phyloP scores from a whole-genome alignment of 768 basidiomycete species.

The Gloeopeniophorella convolvens region DNA sequence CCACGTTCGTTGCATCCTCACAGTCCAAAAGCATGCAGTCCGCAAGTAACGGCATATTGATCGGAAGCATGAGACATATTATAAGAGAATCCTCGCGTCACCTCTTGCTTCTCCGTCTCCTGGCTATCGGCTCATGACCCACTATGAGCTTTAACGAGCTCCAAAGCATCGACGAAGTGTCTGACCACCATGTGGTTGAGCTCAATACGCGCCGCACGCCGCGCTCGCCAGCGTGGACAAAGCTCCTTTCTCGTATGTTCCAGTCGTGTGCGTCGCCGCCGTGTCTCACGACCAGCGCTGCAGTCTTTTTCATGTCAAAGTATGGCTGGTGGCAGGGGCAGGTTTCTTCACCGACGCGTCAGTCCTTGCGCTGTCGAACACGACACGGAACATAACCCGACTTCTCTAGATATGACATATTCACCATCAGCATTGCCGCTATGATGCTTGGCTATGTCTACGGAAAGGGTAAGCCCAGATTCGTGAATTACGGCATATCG shows the following conservation, averaged over 20 bases:
- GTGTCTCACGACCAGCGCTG: neutral
- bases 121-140: neutral
- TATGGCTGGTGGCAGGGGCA: constrained; percentile 51
- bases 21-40: neutral
- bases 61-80: neutral
- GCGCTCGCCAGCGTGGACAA: constrained; percentile 86
- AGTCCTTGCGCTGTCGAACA: constrained; percentile 19
- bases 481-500: too few relatives aligned
- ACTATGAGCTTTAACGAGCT: constrained; percentile 11
- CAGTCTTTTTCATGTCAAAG: constrained; percentile 47
- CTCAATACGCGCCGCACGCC: constrained; percentile 70
- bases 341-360: constrained; percentile 90
- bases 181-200: neutral
- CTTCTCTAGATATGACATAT: constrained; percentile 63
- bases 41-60: constrained; percentile 4
- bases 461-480: constrained; percentile 31
- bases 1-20: constrained; percentile 11
- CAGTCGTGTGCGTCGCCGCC: neutral
- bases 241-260: constrained; percentile 70
- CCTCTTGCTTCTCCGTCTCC: neutral
- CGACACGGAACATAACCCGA: neutral
- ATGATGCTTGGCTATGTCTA: constrained; percentile 84
- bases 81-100: neutral
- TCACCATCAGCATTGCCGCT: constrained; percentile 82
- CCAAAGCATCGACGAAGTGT: neutral